Evolutionary conservation across 2,329 filamentous ascomycete species (phyloP).

Genomic region (Salinomyces thailandicus): DNA sequence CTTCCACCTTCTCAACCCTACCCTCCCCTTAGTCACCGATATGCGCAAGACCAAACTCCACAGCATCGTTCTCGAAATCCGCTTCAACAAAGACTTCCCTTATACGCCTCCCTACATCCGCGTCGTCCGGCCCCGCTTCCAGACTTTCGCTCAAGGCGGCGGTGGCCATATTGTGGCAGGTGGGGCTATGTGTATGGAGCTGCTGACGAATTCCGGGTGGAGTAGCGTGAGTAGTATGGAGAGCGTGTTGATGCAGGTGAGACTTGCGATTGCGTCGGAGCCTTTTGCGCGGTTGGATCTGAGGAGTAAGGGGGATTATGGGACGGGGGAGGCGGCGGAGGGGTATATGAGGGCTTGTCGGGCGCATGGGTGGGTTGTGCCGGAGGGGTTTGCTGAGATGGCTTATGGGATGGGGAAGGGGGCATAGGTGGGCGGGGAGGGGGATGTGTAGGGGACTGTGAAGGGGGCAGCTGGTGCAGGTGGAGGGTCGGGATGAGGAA

Average conservation of each 20-base stretch:
- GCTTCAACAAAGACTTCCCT: slow-evolving; percentile 67
- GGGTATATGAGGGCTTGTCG: slow-evolving; percentile 61
- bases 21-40: slow-evolving; percentile 60
- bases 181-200: slow-evolving; percentile 70
- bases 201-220: slow-evolving; percentile 75
- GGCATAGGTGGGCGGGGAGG: too few relatives aligned
- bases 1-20: slow-evolving; percentile 39
- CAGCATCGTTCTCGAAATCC: slow-evolving; percentile 70
- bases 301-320: slow-evolving; percentile 39
- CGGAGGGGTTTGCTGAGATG: slow-evolving; percentile 48
- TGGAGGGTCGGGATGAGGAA: too few relatives aligned
- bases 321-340: slow-evolving; percentile 57
- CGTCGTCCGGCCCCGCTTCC: slow-evolving; percentile 68
- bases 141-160: slow-evolving; percentile 60
- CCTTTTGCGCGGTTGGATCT: slow-evolving; percentile 61
- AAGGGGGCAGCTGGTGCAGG: too few relatives aligned
- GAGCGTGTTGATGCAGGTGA: slow-evolving; percentile 68
- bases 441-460: too few relatives aligned
- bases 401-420: slow-evolving; percentile 16
- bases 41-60: slow-evolving; percentile 53
- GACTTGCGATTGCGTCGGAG: slow-evolving; percentile 61
- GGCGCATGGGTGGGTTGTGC: slow-evolving; percentile 63
- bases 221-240: slow-evolving; percentile 62
- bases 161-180: slow-evolving; percentile 79
- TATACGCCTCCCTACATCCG: slow-evolving; percentile 75